phyloP scores from a whole-genome alignment of 164 flowering plant genomes.

The Warburgia ugandensis region DNA sequence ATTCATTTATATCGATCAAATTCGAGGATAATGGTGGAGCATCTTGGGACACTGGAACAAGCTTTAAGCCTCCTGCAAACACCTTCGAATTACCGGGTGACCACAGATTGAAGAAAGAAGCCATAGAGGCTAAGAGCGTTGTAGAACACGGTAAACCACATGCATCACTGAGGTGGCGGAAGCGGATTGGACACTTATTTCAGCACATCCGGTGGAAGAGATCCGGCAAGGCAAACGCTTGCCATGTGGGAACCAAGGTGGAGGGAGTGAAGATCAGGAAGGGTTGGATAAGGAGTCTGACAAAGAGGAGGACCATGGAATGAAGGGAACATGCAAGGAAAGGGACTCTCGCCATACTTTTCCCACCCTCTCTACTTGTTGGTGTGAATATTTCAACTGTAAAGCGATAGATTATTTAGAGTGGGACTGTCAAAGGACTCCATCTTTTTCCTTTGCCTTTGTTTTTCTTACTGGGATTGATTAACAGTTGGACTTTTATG shows the following conservation, averaged over 20 bases:
- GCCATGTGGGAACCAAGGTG: constrained; percentile 52
- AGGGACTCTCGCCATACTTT: constrained; percentile 10
- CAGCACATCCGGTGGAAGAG: constrained; percentile 65
- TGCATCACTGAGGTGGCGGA: constrained; percentile 65
- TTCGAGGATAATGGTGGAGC: constrained; percentile 71
- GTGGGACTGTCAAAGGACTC: constrained; percentile 6
- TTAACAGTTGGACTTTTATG: not conserved
- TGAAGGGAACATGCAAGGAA: constrained; percentile 27
- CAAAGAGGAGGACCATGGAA: constrained; percentile 53
- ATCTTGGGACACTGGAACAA: constrained; percentile 68
- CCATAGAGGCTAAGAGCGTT: constrained; percentile 32
- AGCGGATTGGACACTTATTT: constrained; percentile 72
- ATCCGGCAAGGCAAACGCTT: constrained; percentile 36
- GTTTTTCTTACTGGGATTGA: no score
- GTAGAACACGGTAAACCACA: constrained; percentile 50
- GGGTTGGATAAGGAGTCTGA: constrained; percentile 67
- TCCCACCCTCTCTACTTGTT: constrained; percentile 6
- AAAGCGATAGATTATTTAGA: constrained; percentile 18
- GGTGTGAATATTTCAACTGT: constrained; percentile 10
- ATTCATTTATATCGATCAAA: constrained; percentile 84
- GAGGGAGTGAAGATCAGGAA: constrained; percentile 51
- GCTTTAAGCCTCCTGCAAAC: constrained; percentile 33
- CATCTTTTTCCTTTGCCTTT: not conserved
- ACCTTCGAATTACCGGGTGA: constrained; percentile 22
- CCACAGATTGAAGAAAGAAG: constrained; percentile 19